phyloP scores from a whole-genome alignment of 148 eudicot genomes.

The Chenopodium album region DNA sequence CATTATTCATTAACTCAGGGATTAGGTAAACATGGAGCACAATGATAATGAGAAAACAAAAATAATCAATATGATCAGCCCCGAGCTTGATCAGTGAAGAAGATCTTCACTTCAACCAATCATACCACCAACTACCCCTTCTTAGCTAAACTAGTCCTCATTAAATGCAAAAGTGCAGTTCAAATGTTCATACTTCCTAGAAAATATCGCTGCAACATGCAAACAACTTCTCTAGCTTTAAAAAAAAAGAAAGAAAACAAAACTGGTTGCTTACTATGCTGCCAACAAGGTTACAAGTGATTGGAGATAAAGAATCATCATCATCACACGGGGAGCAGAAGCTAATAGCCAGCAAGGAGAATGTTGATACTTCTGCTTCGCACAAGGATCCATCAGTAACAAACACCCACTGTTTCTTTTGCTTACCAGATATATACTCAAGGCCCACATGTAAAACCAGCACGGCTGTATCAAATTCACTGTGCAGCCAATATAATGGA shows the following conservation, averaged over 20 bases:
- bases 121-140: neutral
- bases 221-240: too few species aligned
- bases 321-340: slow-evolving; percentile 55
- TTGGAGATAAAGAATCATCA: slow-evolving; percentile 49
- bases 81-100: slow-evolving; percentile 4
- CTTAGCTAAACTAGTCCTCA: neutral
- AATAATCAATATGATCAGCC: neutral
- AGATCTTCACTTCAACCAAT: neutral
- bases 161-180: neutral
- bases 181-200: neutral
- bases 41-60: too few species aligned
- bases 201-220: too few species aligned
- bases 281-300: slow-evolving; percentile 70
- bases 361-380: slow-evolving; percentile 34
- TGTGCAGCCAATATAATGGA: slow-evolving; percentile 31
- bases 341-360: slow-evolving; percentile 72
- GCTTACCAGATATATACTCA: slow-evolving; percentile 54
- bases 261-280: slow-evolving; percentile 79
- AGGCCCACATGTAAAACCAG: slow-evolving; percentile 76
- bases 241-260: neutral
- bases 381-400: slow-evolving; percentile 73
- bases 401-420: slow-evolving; percentile 88
- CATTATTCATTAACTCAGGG: neutral
- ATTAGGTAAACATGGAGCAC: neutral
- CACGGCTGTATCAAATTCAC: slow-evolving; percentile 88